A percentile compares a stretch with the other conserved stretches of the same genome.
Conservation (phyloP, 2,329 filamentous ascomycete genomes). For the Dryadomyces sulphureus region DNA sequence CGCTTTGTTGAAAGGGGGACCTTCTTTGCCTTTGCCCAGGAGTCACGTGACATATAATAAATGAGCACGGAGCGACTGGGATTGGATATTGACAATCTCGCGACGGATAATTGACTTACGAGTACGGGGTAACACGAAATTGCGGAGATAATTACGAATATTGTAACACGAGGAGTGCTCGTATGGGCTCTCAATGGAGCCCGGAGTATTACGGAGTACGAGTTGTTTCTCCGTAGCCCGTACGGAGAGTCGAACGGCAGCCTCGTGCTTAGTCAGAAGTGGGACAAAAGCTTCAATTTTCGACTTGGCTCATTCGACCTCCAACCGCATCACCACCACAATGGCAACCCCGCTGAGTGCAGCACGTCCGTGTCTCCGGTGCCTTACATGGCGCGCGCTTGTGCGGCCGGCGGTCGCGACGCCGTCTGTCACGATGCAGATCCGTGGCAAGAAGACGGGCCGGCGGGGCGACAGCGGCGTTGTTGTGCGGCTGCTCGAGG, state of each 20-base stretch:
- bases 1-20: slow-evolving; percentile 6
- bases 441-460: slow-evolving; percentile 21
- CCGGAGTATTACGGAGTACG: too few species aligned
- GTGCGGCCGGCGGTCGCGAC: neutral
- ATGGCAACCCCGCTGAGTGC: neutral
- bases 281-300: neutral
- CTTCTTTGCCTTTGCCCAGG: neutral
- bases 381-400: slow-evolving; percentile 2
- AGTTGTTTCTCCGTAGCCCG: too few species aligned
- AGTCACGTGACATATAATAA: neutral
- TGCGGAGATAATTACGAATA: too few species aligned
- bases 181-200: too few species aligned
- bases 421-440: slow-evolving; percentile 2
- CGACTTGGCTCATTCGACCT: neutral
- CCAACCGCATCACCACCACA: neutral
- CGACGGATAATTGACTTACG: too few species aligned
- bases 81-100: too few species aligned
- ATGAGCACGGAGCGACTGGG: too few species aligned
- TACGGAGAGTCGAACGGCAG: too few species aligned
- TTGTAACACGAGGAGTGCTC: too few species aligned
- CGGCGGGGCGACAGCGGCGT: slow-evolving; percentile 24
- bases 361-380: slow-evolving; percentile 1
- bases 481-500: slow-evolving; percentile 26
- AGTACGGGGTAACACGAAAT: too few species aligned
- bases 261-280: neutral